A percentile compares a stretch with the other conserved stretches of the same genome.
Conservation (phyloP, 306 rosid species). For the Sechiopsis laciniata region DNA sequence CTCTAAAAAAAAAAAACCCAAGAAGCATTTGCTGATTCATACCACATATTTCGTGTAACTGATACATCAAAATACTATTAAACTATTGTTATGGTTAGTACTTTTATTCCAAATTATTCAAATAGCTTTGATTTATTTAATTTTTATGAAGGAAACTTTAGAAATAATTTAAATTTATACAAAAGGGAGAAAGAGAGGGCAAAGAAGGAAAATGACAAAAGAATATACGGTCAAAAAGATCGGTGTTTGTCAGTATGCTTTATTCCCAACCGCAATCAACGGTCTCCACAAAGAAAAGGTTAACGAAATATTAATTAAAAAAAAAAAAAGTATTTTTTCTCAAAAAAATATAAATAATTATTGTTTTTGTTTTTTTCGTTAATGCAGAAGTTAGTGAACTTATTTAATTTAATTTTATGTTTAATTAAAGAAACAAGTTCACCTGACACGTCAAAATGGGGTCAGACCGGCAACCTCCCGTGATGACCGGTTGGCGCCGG, state of each 20-base stretch:
- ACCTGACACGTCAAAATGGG: constrained; percentile 33
- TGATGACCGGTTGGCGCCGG: constrained; percentile 43
- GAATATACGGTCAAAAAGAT: constrained; percentile 48
- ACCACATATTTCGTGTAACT: too few relatives aligned
- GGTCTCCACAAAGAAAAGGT: constrained; percentile 58
- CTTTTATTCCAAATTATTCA: neutral
- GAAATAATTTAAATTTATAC: neutral
- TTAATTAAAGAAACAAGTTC: neutral
- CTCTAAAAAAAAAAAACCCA: too few relatives aligned
- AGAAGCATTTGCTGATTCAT: too few relatives aligned
- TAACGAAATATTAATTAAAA: neutral
- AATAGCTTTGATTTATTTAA: neutral
- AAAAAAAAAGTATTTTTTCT: too few relatives aligned
- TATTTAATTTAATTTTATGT: neutral
- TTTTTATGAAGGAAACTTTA: too few relatives aligned
- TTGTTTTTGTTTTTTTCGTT: neutral
- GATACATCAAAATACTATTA: too few relatives aligned
- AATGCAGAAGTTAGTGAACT: neutral
- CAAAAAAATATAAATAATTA: neutral
- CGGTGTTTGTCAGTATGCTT: constrained; percentile 50
- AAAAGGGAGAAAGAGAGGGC: neutral
- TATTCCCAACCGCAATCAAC: constrained; percentile 99
- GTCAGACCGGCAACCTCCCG: constrained; percentile 54
- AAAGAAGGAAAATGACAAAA: constrained; percentile 28
- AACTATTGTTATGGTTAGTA: too few relatives aligned